Percentiles rank a stretch among this genome's conserved stretches.
Conservation (phyloP, 345 rosid species). For the Noccaea bulbosa region DNA sequence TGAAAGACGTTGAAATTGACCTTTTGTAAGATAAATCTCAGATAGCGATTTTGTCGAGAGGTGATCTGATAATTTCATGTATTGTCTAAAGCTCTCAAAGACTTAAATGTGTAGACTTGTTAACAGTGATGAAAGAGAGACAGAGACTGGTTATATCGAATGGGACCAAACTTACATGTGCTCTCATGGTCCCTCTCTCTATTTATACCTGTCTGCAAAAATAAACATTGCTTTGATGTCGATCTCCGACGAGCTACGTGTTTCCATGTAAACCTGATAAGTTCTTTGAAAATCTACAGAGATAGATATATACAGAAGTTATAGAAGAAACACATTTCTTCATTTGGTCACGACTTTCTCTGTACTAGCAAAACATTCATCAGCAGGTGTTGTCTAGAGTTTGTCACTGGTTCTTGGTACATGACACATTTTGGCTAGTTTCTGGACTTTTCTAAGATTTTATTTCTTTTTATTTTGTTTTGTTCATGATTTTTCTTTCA, state of each 20-base stretch:
- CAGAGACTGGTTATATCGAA: slow-evolving; percentile 34
- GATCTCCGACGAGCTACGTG: slow-evolving; percentile 36
- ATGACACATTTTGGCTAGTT: slow-evolving; percentile 25
- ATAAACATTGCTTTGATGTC: slow-evolving; percentile 22
- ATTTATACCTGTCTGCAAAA: slow-evolving; percentile 28
- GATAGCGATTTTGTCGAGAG: slow-evolving; percentile 33
- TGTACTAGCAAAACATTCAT: slow-evolving; percentile 38
- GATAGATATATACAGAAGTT: slow-evolving; percentile 23
- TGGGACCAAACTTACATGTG: slow-evolving; percentile 46
- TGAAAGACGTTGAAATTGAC: slow-evolving; percentile 13
- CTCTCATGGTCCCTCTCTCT: slow-evolving; percentile 40
- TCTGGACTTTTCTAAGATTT: not conserved
- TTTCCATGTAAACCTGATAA: slow-evolving; percentile 10
- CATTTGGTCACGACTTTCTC: slow-evolving; percentile 18
- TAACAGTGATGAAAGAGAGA: slow-evolving; percentile 33
- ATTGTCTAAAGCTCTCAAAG: slow-evolving; percentile 40
- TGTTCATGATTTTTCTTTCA: not conserved
- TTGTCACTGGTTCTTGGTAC: slow-evolving; percentile 40
- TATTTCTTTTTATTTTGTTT: not conserved
- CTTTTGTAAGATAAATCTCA: slow-evolving; percentile 15
- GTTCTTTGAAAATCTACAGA: not conserved
- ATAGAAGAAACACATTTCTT: slow-evolving; percentile 33
- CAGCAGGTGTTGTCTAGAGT: slow-evolving; percentile 36
- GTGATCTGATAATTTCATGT: slow-evolving; percentile 28
- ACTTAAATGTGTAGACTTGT: slow-evolving; percentile 39